These are phyloP conservation scores for Verticillium dahliae DNA, from an alignment of 2,329 filamentous ascomycete species.

Conservation along the genomic window DNA sequence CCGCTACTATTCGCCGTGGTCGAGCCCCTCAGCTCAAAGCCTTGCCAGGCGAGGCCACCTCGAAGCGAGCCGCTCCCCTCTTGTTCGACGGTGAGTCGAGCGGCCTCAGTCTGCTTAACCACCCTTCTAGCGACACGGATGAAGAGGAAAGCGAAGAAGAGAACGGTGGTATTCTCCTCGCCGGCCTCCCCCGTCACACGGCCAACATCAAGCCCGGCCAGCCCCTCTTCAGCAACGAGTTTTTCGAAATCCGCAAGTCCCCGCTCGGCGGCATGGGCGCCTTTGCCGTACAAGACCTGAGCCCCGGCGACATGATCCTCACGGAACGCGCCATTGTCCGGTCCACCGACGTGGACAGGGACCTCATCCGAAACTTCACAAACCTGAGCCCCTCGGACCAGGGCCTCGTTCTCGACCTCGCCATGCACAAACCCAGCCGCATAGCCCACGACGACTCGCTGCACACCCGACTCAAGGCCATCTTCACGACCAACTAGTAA, in stretches of 20 bases:
- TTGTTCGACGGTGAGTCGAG: neutral
- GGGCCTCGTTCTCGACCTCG: slow-evolving; percentile 28
- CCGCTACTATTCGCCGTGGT: neutral
- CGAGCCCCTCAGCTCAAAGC: too few species aligned
- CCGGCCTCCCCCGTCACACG: neutral
- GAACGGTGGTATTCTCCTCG: neutral
- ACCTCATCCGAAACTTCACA: slow-evolving; percentile 12
- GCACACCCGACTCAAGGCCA: neutral
- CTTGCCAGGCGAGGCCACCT: too few species aligned
- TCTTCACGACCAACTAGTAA: neutral
- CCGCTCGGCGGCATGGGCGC: slow-evolving; percentile 36
- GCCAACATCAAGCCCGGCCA: neutral
- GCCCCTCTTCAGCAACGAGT: slow-evolving; percentile 27
- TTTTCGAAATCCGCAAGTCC: slow-evolving; percentile 33
- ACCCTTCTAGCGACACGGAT: neutral
- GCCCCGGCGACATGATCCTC: slow-evolving; percentile 31
- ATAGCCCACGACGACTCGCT: neutral
- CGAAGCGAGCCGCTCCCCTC: neutral
- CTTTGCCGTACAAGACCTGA: slow-evolving; percentile 35
- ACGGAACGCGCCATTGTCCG: slow-evolving; percentile 36
- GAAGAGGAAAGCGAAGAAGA: neutral
- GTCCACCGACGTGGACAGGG: slow-evolving; percentile 11
- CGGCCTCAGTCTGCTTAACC: neutral
- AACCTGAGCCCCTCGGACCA: slow-evolving; percentile 22
- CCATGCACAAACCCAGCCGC: slow-evolving; percentile 21